phyloP scores from a whole-genome alignment of 208 protist genomes.

The Acanthamoeba sp. region DNA sequence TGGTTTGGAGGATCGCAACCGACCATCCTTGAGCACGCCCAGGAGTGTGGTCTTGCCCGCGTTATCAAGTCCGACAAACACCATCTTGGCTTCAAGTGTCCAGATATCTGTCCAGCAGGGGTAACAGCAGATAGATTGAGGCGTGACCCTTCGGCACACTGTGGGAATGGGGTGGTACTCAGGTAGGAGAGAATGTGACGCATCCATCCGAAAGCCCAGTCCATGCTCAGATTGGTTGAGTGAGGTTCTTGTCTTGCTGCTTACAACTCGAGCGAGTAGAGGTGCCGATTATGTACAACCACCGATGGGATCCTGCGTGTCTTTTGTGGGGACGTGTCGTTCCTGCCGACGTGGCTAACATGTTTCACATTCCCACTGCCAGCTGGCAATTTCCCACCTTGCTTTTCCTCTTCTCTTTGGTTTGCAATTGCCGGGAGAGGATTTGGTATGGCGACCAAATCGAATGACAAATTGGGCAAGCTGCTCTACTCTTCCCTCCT shows the following conservation, averaged over 20 bases:
- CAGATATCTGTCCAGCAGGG: constrained; percentile 88
- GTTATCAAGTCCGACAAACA: constrained; percentile 99
- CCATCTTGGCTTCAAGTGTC: constrained; percentile 95
- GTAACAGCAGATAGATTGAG: no score
- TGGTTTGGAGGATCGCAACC: constrained; percentile 89
- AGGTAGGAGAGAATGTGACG: constrained; percentile 95
- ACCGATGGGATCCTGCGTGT: no score
- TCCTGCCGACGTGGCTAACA: no score
- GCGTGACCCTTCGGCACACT: no score
- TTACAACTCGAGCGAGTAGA: no score
- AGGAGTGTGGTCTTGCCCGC: constrained; percentile 99
- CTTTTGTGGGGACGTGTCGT: no score
- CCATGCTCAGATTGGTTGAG: neutral
- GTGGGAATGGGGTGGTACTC: no score
- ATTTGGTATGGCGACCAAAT: neutral
- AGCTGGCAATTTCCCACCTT: no score
- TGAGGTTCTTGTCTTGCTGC: no score
- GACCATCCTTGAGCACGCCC: constrained; percentile 94
- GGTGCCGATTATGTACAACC: no score
- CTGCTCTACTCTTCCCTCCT: neutral
- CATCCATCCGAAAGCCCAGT: constrained; percentile 93
- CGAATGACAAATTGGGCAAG: constrained; percentile 7
- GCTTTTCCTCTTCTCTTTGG: neutral
- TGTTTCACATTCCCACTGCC: no score
- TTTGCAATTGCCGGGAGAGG: neutral